phyloP scores from a whole-genome alignment of 345 rosid genomes.

The Kernera saxatilis region DNA sequence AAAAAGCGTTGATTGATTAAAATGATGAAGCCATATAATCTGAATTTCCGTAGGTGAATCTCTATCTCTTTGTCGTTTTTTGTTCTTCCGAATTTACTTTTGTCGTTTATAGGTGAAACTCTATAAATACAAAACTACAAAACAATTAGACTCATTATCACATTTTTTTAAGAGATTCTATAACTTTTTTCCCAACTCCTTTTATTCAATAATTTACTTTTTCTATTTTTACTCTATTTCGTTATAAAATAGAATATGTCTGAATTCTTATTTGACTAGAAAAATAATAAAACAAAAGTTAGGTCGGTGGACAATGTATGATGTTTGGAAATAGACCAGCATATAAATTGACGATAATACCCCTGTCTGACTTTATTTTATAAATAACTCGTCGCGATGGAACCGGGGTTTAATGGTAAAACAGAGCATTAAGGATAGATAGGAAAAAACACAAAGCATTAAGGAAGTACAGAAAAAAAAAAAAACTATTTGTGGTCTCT shows the following conservation, averaged over 20 bases:
- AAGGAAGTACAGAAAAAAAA: too few species aligned
- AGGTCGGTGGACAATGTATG: neutral
- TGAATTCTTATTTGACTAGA: neutral
- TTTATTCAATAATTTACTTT: neutral
- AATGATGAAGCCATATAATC: too few species aligned
- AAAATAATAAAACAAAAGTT: neutral
- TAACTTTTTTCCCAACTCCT: neutral
- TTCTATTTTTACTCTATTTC: neutral
- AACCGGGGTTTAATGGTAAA: neutral
- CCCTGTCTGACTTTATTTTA: neutral
- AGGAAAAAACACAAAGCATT: neutral
- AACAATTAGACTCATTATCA: neutral
- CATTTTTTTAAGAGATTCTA: neutral
- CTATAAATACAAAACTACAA: neutral
- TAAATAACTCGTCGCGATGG: too few species aligned
- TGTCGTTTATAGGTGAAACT: neutral
- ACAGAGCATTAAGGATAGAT: neutral
- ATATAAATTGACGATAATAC: neutral
- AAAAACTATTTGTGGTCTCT: neutral
- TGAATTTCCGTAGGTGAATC: too few species aligned
- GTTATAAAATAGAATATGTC: neutral
- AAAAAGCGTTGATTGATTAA: too few species aligned
- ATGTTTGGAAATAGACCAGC: neutral
- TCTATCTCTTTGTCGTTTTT: too few species aligned
- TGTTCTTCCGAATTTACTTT: neutral